Evolutionary conservation across 1,284 basidiomycete species (phyloP), one percentile per base, ranked within the genome.

Genomic region (Sanghuangporus baumii): DNA sequence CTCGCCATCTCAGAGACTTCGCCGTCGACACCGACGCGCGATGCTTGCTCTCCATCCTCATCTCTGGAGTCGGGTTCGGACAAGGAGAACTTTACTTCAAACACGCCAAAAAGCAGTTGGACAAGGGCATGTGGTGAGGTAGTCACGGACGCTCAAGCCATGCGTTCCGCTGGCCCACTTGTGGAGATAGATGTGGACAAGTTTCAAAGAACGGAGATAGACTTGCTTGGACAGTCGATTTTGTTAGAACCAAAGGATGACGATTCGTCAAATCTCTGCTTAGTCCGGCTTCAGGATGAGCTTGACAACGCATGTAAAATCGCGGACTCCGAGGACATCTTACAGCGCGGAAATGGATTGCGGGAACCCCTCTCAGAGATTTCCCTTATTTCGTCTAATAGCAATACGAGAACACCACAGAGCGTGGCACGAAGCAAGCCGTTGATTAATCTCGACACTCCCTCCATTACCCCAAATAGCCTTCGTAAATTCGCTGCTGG

Each of bases 31-130:
- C 56, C 38, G 6, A 55, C 50, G 12, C 11, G 57, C 26, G 52
- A 60, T 51, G 40, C 38, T 12, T 54, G n/a, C 3, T 23, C 62
- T 5, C 31, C 50, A 6, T 18, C 48, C 16, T 31, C 57, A 7
- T 63, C 57, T 46, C 34, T 34, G 8, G 62, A 63, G 6, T 65
- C 63, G 23, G 63, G 63, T 34, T 61, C 60, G 3, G 60, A 61
- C 59, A 65, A 65, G 60, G 63, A 65, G 50, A 65, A 65, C 34
- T 23, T 60, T 12, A 55, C 31, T 51, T 41, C 51, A 36, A 59
- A 23, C 20, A 65, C 63, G 36, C 59, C 63, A 34, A 64, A 47
- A 26, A 34, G 47, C 58, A 56, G 37, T n/a, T 43, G 23, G 23
- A 36, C 51, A 1, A 60, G 43, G 59, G 26, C 61, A 11, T 40